phyloP scores from a whole-genome alignment of 2,329 filamentous ascomycete genomes.

The Ophiostoma himal-ulmi region DNA sequence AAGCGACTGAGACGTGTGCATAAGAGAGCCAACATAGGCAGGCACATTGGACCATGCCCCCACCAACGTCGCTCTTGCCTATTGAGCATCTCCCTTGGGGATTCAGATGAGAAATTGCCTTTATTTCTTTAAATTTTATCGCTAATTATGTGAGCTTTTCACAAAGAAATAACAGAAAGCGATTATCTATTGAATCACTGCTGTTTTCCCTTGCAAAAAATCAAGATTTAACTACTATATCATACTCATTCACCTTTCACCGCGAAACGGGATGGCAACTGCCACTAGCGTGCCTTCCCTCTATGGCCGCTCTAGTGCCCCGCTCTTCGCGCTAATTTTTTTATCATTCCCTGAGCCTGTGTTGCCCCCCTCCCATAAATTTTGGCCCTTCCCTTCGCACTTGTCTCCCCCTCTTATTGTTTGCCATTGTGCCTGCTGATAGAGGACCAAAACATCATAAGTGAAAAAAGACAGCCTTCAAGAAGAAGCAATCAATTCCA shows the following conservation, averaged over 20 bases:
- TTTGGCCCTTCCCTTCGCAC: conserved; percentile 15
- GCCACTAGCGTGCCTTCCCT: conserved; percentile 15
- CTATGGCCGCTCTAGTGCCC: conserved; percentile 22
- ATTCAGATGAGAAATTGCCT: neutral
- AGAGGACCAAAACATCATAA: conserved; percentile 7
- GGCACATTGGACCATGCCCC: conserved; percentile 6
- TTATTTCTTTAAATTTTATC: too few relatives aligned
- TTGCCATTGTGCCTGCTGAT: neutral
- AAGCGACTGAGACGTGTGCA: neutral
- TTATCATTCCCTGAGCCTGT: conserved; percentile 12
- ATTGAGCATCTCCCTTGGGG: neutral
- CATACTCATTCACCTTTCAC: neutral
- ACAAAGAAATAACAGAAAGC: neutral
- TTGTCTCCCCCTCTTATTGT: conserved; percentile 6
- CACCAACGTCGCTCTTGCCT: conserved; percentile 4
- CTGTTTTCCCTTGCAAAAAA: neutral
- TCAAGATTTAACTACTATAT: neutral
- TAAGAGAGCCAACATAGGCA: conserved; percentile 1
- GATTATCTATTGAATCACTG: neutral
- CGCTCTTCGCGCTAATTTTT: conserved; percentile 26
- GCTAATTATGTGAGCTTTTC: neutral
- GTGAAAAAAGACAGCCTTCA: neutral
- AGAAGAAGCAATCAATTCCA: neutral
- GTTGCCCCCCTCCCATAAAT: conserved; percentile 17
- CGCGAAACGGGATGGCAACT: conserved; percentile 4